Evolutionary conservation across 805 yeast genomes (phyloP).

Genomic region (Yarrowia yakushimensis): DNA sequence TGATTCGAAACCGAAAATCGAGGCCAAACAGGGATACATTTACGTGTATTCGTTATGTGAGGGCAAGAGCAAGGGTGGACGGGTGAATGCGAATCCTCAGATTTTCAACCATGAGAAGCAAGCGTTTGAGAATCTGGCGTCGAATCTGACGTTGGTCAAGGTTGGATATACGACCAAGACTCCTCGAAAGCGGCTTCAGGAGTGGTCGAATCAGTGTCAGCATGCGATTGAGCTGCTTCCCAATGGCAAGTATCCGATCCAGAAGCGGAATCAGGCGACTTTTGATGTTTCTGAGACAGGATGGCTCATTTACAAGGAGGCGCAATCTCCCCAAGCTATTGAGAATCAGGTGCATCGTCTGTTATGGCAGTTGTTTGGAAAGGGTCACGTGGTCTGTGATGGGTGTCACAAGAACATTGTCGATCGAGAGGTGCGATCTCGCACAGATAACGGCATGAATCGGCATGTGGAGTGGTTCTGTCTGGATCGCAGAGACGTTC

Average conservation of each 20-base stretch:
- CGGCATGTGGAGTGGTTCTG: constrained; percentile 36
- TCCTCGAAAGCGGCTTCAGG: constrained; percentile 33
- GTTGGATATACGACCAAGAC: constrained; percentile 36
- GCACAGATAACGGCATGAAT: background rate
- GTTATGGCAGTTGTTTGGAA: constrained; percentile 32
- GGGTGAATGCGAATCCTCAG: constrained; percentile 31
- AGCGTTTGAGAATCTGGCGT: constrained; percentile 27
- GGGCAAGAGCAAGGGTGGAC: constrained; percentile 10
- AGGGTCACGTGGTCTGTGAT: constrained; percentile 34
- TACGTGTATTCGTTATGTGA: constrained; percentile 33
- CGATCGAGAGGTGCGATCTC: background rate
- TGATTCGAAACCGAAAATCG: background rate
- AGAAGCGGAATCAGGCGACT: constrained; percentile 19
- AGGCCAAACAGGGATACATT: constrained; percentile 30
- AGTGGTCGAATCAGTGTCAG: constrained; percentile 35
- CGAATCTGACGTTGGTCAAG: constrained; percentile 32
- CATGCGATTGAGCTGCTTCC: constrained; percentile 31
- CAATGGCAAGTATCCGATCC: constrained; percentile 23
- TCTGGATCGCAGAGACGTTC: constrained; percentile 1
- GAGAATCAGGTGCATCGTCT: constrained; percentile 32
- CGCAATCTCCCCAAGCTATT: constrained; percentile 27
- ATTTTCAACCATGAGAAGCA: constrained; percentile 29
- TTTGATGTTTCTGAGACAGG: constrained; percentile 29
- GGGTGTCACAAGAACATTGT: constrained; percentile 32
- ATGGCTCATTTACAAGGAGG: constrained; percentile 31